phyloP scores from a whole-genome alignment of 805 yeast species.

The Starmerella scarabaei region DNA sequence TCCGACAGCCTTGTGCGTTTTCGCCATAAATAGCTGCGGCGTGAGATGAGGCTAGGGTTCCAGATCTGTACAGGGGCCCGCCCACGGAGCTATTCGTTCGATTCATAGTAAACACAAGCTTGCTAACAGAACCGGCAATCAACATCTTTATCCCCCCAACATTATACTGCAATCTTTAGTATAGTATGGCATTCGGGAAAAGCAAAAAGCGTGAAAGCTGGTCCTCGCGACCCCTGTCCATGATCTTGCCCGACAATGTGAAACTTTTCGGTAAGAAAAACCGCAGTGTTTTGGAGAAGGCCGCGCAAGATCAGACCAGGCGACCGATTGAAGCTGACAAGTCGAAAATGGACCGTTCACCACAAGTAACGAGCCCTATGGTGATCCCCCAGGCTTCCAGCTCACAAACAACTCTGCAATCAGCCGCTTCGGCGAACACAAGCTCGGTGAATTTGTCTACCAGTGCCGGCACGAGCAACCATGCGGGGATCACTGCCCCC shows the following conservation, averaged over 20 bases:
- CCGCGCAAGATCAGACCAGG: conserved; percentile 4
- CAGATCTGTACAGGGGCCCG: too few species aligned
- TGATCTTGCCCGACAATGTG: conserved; percentile 17
- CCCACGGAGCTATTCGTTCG: too few species aligned
- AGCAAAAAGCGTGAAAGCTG: conserved; percentile 15
- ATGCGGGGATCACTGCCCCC: background rate
- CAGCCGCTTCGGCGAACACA: background rate
- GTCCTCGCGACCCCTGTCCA: conserved; percentile 18
- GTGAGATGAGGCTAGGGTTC: too few species aligned
- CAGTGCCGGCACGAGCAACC: background rate
- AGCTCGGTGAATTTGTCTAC: background rate
- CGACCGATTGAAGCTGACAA: background rate
- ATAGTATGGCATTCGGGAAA: conserved; percentile 13
- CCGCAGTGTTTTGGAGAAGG: conserved; percentile 6
- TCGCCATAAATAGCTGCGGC: too few species aligned
- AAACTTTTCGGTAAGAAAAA: conserved; percentile 9
- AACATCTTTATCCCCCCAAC: too few species aligned
- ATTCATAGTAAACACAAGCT: too few species aligned
- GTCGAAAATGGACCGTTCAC: too few species aligned
- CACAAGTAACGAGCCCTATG: background rate
- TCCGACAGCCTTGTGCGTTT: too few species aligned
- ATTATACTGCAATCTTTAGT: too few species aligned
- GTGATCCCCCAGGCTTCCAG: too few species aligned
- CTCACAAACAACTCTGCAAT: background rate
- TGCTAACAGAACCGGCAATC: too few species aligned